Evolutionary conservation across 2,329 filamentous ascomycete species (phyloP), one percentile per base, ranked within the genome.

Genomic region (Aspergillus sp.): DNA sequence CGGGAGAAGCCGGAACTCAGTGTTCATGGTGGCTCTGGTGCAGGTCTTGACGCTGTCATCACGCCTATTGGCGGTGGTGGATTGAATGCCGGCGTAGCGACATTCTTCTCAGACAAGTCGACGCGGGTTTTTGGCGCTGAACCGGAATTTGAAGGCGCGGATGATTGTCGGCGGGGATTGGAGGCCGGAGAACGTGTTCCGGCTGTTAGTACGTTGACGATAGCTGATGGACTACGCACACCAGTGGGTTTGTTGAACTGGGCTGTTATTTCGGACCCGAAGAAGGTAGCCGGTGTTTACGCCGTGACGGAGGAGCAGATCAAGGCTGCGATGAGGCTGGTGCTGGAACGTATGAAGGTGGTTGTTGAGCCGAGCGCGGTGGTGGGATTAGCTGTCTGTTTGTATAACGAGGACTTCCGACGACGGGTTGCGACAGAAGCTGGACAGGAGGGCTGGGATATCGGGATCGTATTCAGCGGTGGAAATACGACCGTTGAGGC

Each of bases 1-100:
- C 54, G 51, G 25, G 59, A 54, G 15, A 55, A 58, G 10, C 48
- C 62, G n/a, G 48, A 57, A n/a, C 43, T 67, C 35, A 60, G 50
- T 46, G 54, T 57, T 3, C 61, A 63, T 50, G 44, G 38, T 5
- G 49, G 57, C 15, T 41, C 37, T 15, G 13, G 41, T 15, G 49
- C 44, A 22, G 12, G 55, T 51, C 71, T 90, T 0, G 76, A 89
- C 64, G 85, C 82, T 9, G 82, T 96, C 43, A 84, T 97, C 22
- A 81, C 88, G 0, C 90, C 90, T 0, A 84, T 89, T 60, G 89
- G 90, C 20, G 91, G 93, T 20, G 93, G 91, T 6, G 91, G 93
- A 2, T 83, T 97, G 76, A 81, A 95, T 22, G 83, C 83, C 0
- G 91, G 91, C 41, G 83, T 89, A 6, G 89, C 90, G 7, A 83